Conservation (phyloP, 78 protist species). For the Emiliania huxleyi region DNA sequence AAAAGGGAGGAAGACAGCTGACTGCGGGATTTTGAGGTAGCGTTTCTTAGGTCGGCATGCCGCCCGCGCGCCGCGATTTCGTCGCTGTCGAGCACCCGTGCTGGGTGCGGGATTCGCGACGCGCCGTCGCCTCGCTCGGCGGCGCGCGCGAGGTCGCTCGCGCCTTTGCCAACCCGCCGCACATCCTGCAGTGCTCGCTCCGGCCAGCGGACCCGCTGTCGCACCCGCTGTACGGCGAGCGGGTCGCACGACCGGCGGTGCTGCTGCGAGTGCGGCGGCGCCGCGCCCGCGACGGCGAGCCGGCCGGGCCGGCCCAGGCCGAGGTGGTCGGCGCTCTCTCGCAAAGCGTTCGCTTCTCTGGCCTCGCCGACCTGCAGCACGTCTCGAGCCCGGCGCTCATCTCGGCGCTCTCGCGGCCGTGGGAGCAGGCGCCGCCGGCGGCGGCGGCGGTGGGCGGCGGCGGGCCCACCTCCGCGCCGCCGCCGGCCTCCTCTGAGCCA, state of each 20-base stretch:
- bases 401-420: not conserved
- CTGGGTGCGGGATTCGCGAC: not conserved
- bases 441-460: not conserved
- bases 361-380: constrained; percentile 1
- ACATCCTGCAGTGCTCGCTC: not conserved
- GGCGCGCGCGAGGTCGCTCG: not conserved
- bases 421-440: not conserved
- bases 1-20: too few species aligned
- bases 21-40: too few species aligned
- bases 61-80: not conserved
- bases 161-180: too few species aligned
- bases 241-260: not conserved
- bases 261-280: not conserved
- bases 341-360: not conserved
- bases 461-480: not conserved
- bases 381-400: not conserved
- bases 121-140: not conserved
- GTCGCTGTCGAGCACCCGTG: not conserved
- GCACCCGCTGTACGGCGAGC: not conserved
- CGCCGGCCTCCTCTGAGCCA: not conserved
- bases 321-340: not conserved
- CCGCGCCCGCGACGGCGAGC: too few species aligned
- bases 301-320: not conserved
- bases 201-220: not conserved
- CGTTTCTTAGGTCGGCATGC: too few species aligned